phyloP scores from a whole-genome alignment of 805 yeast genomes.

The Vanderwaltozyma yarrowii region DNA sequence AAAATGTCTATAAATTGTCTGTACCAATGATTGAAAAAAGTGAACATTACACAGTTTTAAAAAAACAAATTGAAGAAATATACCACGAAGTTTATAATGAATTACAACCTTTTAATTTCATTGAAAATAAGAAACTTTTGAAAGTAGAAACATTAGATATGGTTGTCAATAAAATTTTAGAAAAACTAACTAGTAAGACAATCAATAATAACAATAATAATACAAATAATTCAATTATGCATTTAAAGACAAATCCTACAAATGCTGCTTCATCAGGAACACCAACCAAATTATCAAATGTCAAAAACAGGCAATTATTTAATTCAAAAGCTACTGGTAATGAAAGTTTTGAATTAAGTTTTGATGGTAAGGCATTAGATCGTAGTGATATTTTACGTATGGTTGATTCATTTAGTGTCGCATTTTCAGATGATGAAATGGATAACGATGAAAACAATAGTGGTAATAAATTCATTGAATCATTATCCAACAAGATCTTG shows the following conservation, averaged over 20 bases:
- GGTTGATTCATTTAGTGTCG: conserved; percentile 32
- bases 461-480: not conserved
- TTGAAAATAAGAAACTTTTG: conserved; percentile 5
- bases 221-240: not conserved
- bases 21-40: conserved; percentile 4
- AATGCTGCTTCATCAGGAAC: not conserved
- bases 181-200: no score
- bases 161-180: not conserved
- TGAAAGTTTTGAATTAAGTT: conserved; percentile 33
- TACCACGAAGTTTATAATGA: conserved; percentile 5
- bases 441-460: conserved; percentile 1
- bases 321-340: conserved; percentile 5
- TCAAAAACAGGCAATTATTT: not conserved
- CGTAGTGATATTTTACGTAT: conserved; percentile 33
- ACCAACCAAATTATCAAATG: not conserved
- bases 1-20: conserved; percentile 8
- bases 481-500: conserved; percentile 7
- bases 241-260: not conserved
- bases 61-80: conserved; percentile 6
- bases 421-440: conserved; percentile 26
- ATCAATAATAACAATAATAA: not conserved
- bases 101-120: conserved; percentile 10
- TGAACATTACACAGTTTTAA: conserved; percentile 2
- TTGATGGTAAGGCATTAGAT: conserved; percentile 38
- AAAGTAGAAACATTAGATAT: conserved; percentile 3